Base-by-base conservation (phyloP, 1,139 yeast genomes). In the Kurtzmaniella quercitrusa region DNA sequence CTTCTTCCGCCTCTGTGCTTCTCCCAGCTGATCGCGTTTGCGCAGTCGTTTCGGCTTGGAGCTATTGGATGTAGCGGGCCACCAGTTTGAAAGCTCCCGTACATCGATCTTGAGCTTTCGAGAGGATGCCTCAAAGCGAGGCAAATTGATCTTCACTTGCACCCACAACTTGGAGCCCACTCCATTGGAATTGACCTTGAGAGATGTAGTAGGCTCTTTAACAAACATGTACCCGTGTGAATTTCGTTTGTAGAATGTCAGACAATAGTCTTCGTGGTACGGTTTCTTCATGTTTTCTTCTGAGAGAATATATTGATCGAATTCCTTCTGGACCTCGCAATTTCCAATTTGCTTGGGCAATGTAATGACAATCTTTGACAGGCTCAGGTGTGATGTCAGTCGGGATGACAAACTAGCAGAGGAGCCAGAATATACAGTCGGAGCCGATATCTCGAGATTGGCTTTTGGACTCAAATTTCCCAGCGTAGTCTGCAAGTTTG, bases 211-310 rank as follows among this genome's bases (percentile, higher is more conserved):
- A 12, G 70, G 60, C 44, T 68, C 73, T 38, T 61, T 56, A 14
- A 63, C 64, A 48, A 67, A 68, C 73, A 68, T 68, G 48, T 66
- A 68, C 12, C 71, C 70, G 41, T 63, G 64, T 12, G 52, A 46
- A 40, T 67, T 67, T 34, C 73, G 50, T 46, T 63, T 65, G 49
- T 67, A 68, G 46, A 67, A 68, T 2, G 71, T 66, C 8, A 69
- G 63, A 46, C 64, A 58, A 47, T 56, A 58, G 39, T 59, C 60
- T 41, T 61, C 64, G 10, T 55, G 52, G 46, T 58, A 58, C 21
- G 43, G 25, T 19, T 34, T 38, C 25, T 41, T 41, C 21, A 37
- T 40, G 23, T 40, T 43, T 15, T 40, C 42, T 12, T 40, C 27
- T 15, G 45, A 34, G 12, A 43, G 33, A 18, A 43, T 23, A 14